Conservation (phyloP, 1,284 basidiomycete genomes). For the Crucibulum cyathiforme region DNA sequence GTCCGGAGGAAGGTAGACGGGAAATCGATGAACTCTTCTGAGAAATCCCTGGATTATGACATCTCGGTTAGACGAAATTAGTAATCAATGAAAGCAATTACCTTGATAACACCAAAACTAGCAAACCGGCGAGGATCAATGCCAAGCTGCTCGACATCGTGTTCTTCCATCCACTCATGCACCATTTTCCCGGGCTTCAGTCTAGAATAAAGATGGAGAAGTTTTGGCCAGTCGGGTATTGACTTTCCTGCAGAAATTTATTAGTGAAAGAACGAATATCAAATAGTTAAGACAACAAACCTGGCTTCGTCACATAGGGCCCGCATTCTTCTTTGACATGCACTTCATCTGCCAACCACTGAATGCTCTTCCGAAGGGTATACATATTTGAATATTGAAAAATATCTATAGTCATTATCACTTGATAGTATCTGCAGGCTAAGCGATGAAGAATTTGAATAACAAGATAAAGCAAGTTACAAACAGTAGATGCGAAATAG, state of each 20-base stretch:
- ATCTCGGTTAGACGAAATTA: background rate
- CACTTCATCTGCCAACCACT: constrained; percentile 83
- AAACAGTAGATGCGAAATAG: constrained; percentile 91
- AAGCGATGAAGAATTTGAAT: background rate
- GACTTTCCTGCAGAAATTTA: constrained; percentile 45
- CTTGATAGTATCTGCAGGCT: constrained; percentile 84
- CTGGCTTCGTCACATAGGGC: constrained; percentile 83
- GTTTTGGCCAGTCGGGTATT: constrained; percentile 81
- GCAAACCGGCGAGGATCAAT: constrained; percentile 94
- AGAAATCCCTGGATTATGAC: constrained; percentile 78
- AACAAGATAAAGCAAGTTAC: constrained; percentile 26
- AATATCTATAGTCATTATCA: constrained; percentile 94
- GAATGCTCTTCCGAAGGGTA: constrained; percentile 82
- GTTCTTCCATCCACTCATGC: constrained; percentile 87
- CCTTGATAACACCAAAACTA: constrained; percentile 99
- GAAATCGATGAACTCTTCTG: constrained; percentile 91
- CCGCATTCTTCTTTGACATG: constrained; percentile 90
- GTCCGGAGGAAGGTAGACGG: constrained; percentile 66
- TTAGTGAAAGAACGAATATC: background rate
- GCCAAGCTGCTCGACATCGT: constrained; percentile 73
- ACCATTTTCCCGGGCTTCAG: constrained; percentile 87
- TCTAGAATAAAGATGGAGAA: constrained; percentile 86
- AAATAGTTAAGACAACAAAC: constrained; percentile 37
- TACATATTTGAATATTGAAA: constrained; percentile 99
- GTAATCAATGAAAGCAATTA: constrained; percentile 23